Evolutionary conservation across 2,329 filamentous ascomycete species (phyloP), one percentile per base, ranked within the genome.

Genomic region (Trichoderma semiorbis): DNA sequence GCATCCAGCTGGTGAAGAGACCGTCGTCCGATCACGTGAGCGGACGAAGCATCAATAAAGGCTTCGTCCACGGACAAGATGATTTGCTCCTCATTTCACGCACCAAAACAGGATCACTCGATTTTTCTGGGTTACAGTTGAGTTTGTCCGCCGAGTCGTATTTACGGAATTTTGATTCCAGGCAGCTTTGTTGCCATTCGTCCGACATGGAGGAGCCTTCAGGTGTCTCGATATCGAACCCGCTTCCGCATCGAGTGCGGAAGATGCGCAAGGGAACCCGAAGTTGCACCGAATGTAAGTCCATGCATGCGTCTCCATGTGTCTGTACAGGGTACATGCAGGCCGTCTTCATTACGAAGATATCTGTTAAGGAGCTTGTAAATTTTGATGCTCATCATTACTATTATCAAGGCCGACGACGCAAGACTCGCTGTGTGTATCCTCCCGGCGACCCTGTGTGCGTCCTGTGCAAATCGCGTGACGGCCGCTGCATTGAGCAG

Each of bases 361-460:
- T 21, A 21, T n/a, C n/a, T 21, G n/a, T 21, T 21, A 0, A 11
- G 2, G 8, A n/a, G 43, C n/a, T 21, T 16, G 30, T 2, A 14
- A n/a, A 26, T 30, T 6, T 47, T 68, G 24, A 69, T 5, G 26
- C n/a, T n/a, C n/a, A n/a, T n/a, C n/a, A 4, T 8, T n/a, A 2
- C 14, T 11, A 3, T 26, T 28, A 5, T 3, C 34, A 39, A 85
- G 84, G 84, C 71, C 82, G 84, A 61, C 81, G 84, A 18, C 81
- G 84, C 57, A 86, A 85, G 75, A 84, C 84, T 34, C 80, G 83
- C 60, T 85, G 84, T 74, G 81, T 81, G 57, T 85, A 79, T 70
- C 73, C 79, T 28, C 72, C 80, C 10, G 81, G 82, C 55, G 81
- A 81, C 67, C 76, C 79, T 28, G 77, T 81, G n/a, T 86, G 84